These are phyloP conservation scores for Tolypocladium tropicale DNA, from an alignment of 2,329 filamentous ascomycete genomes.

Conservation along the genomic window DNA sequence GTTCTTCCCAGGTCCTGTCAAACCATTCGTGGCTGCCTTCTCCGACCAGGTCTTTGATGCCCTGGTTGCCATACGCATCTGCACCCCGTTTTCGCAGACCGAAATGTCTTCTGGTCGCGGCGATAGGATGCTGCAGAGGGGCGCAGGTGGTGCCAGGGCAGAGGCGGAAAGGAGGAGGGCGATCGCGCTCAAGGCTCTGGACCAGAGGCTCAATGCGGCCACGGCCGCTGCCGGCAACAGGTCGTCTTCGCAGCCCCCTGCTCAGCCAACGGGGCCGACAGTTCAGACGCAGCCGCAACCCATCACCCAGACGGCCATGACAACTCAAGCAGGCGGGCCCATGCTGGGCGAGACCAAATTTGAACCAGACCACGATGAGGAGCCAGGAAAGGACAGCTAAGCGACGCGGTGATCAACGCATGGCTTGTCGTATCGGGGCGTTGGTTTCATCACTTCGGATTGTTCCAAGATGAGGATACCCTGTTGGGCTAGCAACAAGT, in stretches of 20 bases:
- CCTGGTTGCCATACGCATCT: constrained; percentile 66
- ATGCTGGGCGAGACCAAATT: constrained; percentile 63
- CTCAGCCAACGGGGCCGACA: constrained; percentile 39
- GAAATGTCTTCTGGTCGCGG: constrained; percentile 70
- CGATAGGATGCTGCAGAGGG: constrained; percentile 41
- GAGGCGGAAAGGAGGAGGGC: constrained; percentile 87
- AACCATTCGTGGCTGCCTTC: constrained; percentile 66
- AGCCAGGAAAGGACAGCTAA: constrained; percentile 19
- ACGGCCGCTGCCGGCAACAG: constrained; percentile 36
- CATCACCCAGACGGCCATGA: constrained; percentile 48
- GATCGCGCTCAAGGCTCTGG: constrained; percentile 79
- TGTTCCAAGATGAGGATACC: not conserved
- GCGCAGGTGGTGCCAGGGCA: constrained; percentile 62
- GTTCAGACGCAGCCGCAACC: constrained; percentile 47
- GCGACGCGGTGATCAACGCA: not conserved
- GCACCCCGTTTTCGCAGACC: constrained; percentile 74
- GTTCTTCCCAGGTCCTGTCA: constrained; percentile 81
- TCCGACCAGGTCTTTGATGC: constrained; percentile 63
- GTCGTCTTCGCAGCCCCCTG: constrained; percentile 21
- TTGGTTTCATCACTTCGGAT: not conserved
- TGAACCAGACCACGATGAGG: constrained; percentile 49
- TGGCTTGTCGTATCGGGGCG: not conserved
- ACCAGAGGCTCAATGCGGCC: constrained; percentile 84
- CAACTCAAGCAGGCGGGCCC: constrained; percentile 37
- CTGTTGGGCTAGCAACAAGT: not conserved